Evolutionary conservation across 1,139 yeast species (phyloP).

Genomic region (Candida glucosophila): DNA sequence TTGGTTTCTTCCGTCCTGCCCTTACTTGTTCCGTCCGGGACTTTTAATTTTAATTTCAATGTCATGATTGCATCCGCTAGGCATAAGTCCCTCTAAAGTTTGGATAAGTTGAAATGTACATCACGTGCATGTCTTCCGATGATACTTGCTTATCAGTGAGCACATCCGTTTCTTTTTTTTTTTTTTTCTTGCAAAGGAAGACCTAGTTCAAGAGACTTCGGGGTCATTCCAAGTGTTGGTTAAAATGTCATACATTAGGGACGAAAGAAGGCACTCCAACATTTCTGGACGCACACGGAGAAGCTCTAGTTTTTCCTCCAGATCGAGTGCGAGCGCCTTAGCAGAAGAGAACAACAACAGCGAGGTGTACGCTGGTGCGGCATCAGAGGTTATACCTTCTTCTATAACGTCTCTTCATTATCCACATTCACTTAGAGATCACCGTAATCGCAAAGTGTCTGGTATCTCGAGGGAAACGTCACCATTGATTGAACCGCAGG

Average conservation of each 20-base stretch:
- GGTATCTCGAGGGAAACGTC: conserved; percentile 25
- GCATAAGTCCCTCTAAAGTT: conserved; percentile 1
- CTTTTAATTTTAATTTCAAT: conserved; percentile 18
- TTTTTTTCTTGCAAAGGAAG: no score
- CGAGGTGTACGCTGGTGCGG: conserved; percentile 88
- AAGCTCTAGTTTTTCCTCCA: no score
- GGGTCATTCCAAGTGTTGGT: no score
- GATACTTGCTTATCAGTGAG: no score
- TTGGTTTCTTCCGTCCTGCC: no score
- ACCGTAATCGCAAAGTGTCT: conserved; percentile 19
- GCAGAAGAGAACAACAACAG: conserved; percentile 47
- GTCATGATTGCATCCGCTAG: conserved; percentile 8
- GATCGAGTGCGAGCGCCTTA: no score
- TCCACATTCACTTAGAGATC: conserved; percentile 39
- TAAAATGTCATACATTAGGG: no score
- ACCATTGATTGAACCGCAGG: conserved; percentile 20
- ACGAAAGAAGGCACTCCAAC: no score
- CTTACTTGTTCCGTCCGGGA: conserved; percentile 10
- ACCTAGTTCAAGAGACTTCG: no score
- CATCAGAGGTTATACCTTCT: conserved; percentile 81
- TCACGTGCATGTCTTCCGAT: no score
- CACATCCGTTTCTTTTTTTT: no score
- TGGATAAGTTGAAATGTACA: no score
- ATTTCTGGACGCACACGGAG: conserved; percentile 26
- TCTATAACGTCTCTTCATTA: conserved; percentile 86